Evolutionary conservation across 352 stramenopile species (phyloP).

Genomic region (Thalassiosira hispida): DNA sequence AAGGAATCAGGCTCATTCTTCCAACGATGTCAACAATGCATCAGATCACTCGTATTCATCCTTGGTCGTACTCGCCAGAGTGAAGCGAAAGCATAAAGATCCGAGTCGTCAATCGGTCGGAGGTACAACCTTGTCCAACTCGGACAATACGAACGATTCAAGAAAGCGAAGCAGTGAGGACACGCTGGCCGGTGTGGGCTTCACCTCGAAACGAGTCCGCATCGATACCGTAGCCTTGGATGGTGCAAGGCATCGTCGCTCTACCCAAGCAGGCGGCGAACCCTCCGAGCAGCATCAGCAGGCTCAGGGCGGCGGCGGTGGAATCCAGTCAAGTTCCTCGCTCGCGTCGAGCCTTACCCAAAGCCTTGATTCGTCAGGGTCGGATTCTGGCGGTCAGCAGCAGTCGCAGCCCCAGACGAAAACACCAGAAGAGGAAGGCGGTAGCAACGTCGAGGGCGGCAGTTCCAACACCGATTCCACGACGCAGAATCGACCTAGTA

Average conservation of each 20-base stretch:
- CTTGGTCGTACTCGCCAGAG: constrained; percentile 65
- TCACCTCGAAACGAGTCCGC: constrained; percentile 10
- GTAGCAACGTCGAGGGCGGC: not conserved
- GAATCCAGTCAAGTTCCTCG: constrained; percentile 16
- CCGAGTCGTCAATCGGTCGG: no score
- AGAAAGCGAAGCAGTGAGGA: not conserved
- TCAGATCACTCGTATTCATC: constrained; percentile 48
- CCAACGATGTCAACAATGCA: constrained; percentile 12
- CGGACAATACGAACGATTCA: constrained; percentile 16
- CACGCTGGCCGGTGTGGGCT: not conserved
- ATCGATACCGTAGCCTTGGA: constrained; percentile 25
- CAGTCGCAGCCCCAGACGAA: no score
- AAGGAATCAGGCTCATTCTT: not conserved
- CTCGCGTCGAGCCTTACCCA: constrained; percentile 21
- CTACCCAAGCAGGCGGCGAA: not conserved
- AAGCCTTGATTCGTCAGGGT: constrained; percentile 25
- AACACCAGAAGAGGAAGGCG: not conserved
- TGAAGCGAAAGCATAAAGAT: constrained; percentile 59
- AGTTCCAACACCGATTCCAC: not conserved
- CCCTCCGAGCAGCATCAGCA: not conserved
- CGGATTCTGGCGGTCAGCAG: constrained; percentile 6
- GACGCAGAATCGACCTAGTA: constrained; percentile 3
- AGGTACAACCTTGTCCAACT: constrained; percentile 1
- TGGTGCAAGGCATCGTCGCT: constrained; percentile 1
- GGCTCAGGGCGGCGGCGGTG: not conserved